Evolutionary conservation across 2,329 filamentous ascomycete genomes (phyloP), one percentile per base, ranked within the genome.

Genomic region (Sclerotinia sclerotiorum): DNA sequence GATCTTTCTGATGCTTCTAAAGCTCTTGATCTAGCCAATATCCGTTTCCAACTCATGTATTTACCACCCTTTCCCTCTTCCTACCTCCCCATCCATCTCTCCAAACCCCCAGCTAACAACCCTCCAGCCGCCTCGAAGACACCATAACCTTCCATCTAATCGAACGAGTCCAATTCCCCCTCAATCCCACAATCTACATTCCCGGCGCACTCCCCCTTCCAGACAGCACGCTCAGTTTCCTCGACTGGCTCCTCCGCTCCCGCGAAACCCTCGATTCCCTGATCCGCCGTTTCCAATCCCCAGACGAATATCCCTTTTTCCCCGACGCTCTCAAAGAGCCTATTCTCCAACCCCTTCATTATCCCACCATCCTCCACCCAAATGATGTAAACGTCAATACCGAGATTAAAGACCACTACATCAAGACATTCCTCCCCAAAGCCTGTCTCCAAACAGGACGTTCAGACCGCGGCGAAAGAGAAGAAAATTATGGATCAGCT

Each of bases 231-330:
- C 85, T 95, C 68, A 93, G 90, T 79, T 92, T 99, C 78, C 88
- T 97, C 79, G 95, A 98, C 84, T 99, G 94, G 91, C 90, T 97
- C 78, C 88, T 98, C 39, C 86, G 85, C 73, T 91, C 97, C 79
- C 92, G 97, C 78, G 95, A 99, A 81, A 89, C 88, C 71, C 83
- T 98, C 7, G 94, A 99, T 79, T 97, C 94, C 19, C 87, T 93
- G 65, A 94, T 99, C 74, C 93, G 95, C 73, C 93, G 95, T 78
- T 99, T 93, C 84, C 90, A 99, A 79, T 93, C 93, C 0, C 95
- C 95, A 51, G 95, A 99, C 83, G 95, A 99, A 81, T 94, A 97
- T 79, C 92, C 95, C 29, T 99, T 98, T 87, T 99, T 97, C 82
- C 92, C 93, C 1, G 85, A 91, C 42, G 89, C 87, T 13, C 83